Conservation (phyloP, 768 basidiomycete genomes). For the Chalciporus chontae region DNA sequence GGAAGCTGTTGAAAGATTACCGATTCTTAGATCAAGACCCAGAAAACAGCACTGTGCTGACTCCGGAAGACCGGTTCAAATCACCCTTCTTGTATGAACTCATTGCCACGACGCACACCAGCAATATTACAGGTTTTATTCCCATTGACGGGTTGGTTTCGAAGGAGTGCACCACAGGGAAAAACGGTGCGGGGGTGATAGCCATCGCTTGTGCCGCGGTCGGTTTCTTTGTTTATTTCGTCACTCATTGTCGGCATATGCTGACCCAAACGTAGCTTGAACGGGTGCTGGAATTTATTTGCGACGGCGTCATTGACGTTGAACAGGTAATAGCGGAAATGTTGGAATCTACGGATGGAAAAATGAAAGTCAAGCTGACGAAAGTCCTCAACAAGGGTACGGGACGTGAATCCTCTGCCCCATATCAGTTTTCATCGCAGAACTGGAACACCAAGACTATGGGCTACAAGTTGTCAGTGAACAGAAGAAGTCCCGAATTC, state of each 20-base stretch:
- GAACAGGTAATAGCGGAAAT: background rate
- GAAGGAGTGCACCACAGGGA: background rate
- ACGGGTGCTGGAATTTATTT: background rate
- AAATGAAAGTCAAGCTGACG: slow-evolving; percentile 1
- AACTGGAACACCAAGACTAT: background rate
- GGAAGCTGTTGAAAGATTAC: background rate
- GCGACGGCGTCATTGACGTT: background rate
- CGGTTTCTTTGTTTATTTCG: background rate
- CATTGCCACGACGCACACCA: slow-evolving; percentile 2
- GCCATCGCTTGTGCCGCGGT: slow-evolving; percentile 3
- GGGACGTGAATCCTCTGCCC: background rate
- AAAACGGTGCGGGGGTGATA: background rate
- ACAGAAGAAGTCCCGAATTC: background rate
- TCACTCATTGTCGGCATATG: background rate
- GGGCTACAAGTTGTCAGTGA: background rate
- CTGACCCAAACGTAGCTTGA: too few relatives aligned
- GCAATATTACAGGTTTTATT: background rate
- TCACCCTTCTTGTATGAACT: slow-evolving; percentile 4
- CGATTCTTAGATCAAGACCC: slow-evolving; percentile 4
- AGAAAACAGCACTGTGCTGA: background rate
- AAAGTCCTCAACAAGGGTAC: slow-evolving; percentile 8
- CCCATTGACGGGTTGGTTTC: slow-evolving; percentile 1
- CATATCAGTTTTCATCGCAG: background rate
- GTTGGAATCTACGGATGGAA: background rate
- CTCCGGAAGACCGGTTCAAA: background rate